Percentiles rank a stretch among this genome's conserved stretches.
Conservation (phyloP, 257 asterid genomes). For the Scutellaria galericulata region DNA sequence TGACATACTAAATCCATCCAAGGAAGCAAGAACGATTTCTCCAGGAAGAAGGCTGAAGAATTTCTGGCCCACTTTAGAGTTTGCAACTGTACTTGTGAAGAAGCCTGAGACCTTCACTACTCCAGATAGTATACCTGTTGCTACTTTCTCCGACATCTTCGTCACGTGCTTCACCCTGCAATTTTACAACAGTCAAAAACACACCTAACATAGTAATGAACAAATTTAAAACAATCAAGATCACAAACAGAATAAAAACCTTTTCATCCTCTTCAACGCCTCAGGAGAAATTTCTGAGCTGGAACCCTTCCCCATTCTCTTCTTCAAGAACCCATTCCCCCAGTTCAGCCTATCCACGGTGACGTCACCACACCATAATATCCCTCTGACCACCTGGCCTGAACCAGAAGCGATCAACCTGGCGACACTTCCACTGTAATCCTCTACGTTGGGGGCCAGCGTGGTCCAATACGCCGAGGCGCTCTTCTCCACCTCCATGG, state of each 20-base stretch:
- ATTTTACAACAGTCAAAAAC: background rate
- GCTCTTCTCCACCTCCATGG: conserved; percentile 76
- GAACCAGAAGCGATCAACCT: conserved; percentile 84
- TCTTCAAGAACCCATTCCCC: conserved; percentile 76
- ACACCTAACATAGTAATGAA: background rate
- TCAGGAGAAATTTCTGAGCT: conserved; percentile 67
- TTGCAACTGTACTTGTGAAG: conserved; percentile 74
- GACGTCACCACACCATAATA: conserved; percentile 92
- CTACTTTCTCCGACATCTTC: conserved; percentile 78
- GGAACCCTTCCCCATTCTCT: conserved; percentile 51
- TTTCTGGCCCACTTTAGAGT: conserved; percentile 76
- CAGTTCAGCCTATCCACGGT: conserved; percentile 81
- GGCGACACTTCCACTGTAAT: conserved; percentile 67
- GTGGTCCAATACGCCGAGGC: conserved; percentile 94
- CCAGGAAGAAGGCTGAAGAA: conserved; percentile 92
- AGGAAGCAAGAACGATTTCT: conserved; percentile 86
- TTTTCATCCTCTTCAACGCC: conserved; percentile 66
- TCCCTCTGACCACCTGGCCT: conserved; percentile 87
- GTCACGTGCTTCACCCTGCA: conserved; percentile 80
- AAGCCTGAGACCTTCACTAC: conserved; percentile 89
- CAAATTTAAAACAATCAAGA: background rate
- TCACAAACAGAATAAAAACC: conserved; percentile 40
- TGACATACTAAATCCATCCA: conserved; percentile 90
- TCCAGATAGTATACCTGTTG: conserved; percentile 73
- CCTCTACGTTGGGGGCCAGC: conserved; percentile 96